Evolutionary conservation across 768 basidiomycete species (phyloP).

Genomic region (Boletellus sp.): DNA sequence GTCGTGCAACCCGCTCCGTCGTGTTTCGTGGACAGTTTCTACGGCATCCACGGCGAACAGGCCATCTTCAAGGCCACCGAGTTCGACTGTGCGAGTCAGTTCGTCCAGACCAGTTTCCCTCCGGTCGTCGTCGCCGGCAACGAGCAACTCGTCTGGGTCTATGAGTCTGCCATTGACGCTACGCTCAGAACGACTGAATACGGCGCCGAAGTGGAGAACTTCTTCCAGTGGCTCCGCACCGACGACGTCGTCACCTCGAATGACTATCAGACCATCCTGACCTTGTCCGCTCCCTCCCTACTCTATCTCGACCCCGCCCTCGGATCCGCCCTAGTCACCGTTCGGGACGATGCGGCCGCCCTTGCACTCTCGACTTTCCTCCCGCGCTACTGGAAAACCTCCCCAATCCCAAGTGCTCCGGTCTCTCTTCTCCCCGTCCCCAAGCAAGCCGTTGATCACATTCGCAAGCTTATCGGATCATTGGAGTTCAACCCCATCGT

Average conservation of each 20-base stretch:
- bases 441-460: constrained; percentile 46
- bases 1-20: constrained; percentile 15
- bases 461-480: constrained; percentile 52
- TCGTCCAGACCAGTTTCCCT: not conserved
- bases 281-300: constrained; percentile 27
- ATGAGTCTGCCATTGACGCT: constrained; percentile 50
- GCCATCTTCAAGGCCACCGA: constrained; percentile 46
- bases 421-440: constrained; percentile 55
- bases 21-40: constrained; percentile 51
- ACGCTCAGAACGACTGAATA: constrained; percentile 35
- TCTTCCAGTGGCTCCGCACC: constrained; percentile 33
- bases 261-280: constrained; percentile 19
- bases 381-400: constrained; percentile 73
- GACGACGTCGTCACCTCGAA: constrained; percentile 12
- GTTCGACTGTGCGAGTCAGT: constrained; percentile 35
- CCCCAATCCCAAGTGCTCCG: constrained; percentile 52
- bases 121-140: constrained; percentile 16
- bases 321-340: constrained; percentile 48
- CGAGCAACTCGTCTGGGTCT: constrained; percentile 57
- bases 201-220: constrained; percentile 34
- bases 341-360: constrained; percentile 38
- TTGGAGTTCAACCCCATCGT: constrained; percentile 69
- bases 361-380: constrained; percentile 54
- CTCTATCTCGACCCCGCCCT: constrained; percentile 36
- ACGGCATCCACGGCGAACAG: constrained; percentile 53